Evolutionary conservation across 2,329 filamentous ascomycete genomes (phyloP), one percentile per base, ranked within the genome.

Genomic region (Pyrenophora teres): DNA sequence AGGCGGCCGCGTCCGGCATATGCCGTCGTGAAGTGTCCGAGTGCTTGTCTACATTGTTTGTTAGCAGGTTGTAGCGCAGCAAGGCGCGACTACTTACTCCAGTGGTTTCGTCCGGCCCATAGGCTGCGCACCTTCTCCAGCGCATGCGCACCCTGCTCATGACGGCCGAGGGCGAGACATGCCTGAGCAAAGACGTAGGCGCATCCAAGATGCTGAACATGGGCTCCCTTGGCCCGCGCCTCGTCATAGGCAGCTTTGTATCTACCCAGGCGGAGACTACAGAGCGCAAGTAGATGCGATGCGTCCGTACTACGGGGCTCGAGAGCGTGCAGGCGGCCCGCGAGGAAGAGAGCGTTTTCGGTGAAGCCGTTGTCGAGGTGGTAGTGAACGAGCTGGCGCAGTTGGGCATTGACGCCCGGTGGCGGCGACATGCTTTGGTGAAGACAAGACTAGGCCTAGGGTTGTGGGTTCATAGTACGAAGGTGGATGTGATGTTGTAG

Each of bases 281-380:
- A 95, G 39, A 96, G 84, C 12, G 92, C 86, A 40, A 96, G 80
- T 10, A 99, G 83, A 71, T 96, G 92, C 39, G 86, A 81, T 25
- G 90, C 87, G 74, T 99, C 94, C 52, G 84, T 81, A 16, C 87
- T 89, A 65, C 89, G 86, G 19, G 88, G 85, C 65, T 97, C 93
- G 64, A 93, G 89, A 43, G 91, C 92, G 56, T 86, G 83, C 16
- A 97, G 83, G 59, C 94, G 86, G 68, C 93, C 90, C 54, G 94
- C 89, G 56, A 96, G 90, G 77, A 99, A 99, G 36, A 96, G 86
- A 50, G 94, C 94, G 71, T 96, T 97, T 49, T 92, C 87, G 69
- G 89, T 82, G 32, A 92, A 85, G 68, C 92, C 87, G 71, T 96
- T 96, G 79, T 99, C 94, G 73, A 99, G 86, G 70, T 87, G 82